Conservation (phyloP, 2,329 filamentous ascomycete genomes). For the Diaporthe sp. region DNA sequence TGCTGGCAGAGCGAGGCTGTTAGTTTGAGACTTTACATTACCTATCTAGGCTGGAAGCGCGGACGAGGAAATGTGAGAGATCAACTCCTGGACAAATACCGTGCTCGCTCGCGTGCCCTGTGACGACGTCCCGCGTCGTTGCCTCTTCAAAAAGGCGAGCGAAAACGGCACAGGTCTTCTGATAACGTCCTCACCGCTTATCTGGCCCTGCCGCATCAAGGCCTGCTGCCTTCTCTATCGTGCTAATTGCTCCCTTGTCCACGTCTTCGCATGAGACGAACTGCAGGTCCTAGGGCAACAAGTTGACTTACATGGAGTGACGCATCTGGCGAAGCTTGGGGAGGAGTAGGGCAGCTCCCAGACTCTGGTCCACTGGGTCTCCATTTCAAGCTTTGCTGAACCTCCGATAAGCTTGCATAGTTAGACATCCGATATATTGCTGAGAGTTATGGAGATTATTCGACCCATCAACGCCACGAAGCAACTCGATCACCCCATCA, state of each 20-base stretch:
- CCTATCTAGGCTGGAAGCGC: conserved; percentile 6
- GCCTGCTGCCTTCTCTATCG: background rate
- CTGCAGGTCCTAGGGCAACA: background rate
- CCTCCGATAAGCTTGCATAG: too few relatives aligned
- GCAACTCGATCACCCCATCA: background rate
- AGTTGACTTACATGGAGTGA: background rate
- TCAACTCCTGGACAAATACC: conserved; percentile 18
- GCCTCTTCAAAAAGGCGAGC: background rate
- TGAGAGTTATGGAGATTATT: background rate
- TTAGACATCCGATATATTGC: background rate
- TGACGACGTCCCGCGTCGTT: background rate
- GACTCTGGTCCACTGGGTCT: background rate
- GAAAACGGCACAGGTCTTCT: background rate
- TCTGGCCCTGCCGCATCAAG: background rate
- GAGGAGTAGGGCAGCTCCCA: background rate
- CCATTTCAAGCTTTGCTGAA: background rate
- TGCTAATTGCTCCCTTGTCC: background rate
- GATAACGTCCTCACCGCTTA: background rate
- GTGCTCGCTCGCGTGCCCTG: background rate
- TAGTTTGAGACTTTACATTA: conserved; percentile 30
- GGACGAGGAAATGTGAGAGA: conserved; percentile 27
- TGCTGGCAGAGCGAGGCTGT: conserved; percentile 37
- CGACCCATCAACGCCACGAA: background rate
- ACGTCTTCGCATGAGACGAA: background rate
- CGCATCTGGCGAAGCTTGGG: background rate